Percentiles rank a stretch among this genome's conserved stretches.
phyloP scores from a whole-genome alignment of 2,329 filamentous ascomycete species.

The Albophoma yamanashiensis region DNA sequence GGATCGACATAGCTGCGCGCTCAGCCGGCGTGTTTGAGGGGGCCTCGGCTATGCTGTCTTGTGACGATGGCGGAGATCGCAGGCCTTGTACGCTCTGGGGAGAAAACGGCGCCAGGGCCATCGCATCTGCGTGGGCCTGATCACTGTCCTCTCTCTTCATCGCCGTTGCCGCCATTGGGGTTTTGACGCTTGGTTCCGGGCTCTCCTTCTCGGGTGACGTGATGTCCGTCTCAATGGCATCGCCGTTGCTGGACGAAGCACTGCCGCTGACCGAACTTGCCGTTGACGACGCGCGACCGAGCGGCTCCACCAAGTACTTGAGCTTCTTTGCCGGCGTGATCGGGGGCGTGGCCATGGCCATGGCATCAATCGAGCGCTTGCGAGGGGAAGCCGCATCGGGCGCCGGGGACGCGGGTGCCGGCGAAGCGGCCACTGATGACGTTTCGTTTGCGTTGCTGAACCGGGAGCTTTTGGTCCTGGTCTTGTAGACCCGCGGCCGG shows the following conservation, averaged over 20 bases:
- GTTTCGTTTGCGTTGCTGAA: constrained; percentile 21
- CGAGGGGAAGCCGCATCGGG: constrained; percentile 14
- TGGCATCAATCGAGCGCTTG: constrained; percentile 30
- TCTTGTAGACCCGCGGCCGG: constrained; percentile 37
- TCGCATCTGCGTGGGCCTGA: constrained; percentile 1
- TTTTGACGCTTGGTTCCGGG: constrained; percentile 24
- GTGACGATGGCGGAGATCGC: constrained; percentile 13
- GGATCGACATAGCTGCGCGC: constrained; percentile 19
- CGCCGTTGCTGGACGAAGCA: constrained; percentile 15
- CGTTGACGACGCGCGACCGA: constrained; percentile 22
- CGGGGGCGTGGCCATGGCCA: constrained; percentile 43
- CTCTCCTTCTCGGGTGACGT: constrained; percentile 41
- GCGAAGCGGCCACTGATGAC: constrained; percentile 19
- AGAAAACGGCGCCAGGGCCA: constrained; percentile 14
- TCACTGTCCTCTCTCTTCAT: constrained; percentile 5
- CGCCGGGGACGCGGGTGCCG: constrained; percentile 12
- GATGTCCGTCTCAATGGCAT: constrained; percentile 27
- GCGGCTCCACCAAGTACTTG: constrained; percentile 21
- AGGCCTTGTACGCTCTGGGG: constrained; percentile 17
- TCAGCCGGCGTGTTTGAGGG: background rate
- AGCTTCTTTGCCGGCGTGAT: constrained; percentile 42
- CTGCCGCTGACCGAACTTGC: constrained; percentile 24
- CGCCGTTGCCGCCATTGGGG: constrained; percentile 9
- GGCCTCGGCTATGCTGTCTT: background rate
- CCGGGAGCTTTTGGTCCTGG: constrained; percentile 20